These are phyloP conservation scores for Tephrocybe sp. DNA, from an alignment of 768 basidiomycete genomes.

Conservation along the genomic window DNA sequence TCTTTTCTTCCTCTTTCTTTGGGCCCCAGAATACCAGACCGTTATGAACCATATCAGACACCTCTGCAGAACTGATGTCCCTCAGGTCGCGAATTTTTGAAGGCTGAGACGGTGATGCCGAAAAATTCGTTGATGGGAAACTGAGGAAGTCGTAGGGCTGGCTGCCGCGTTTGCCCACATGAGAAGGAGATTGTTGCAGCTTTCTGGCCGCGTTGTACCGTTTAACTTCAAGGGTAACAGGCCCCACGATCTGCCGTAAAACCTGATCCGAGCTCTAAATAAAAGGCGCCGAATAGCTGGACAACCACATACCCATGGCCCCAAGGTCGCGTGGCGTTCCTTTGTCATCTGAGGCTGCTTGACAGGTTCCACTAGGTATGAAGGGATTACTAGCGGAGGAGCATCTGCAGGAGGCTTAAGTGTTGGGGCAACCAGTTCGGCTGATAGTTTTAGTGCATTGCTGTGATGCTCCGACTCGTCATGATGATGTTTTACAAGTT, in stretches of 20 bases:
- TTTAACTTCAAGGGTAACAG: slow-evolving; percentile 31
- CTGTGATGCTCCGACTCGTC: slow-evolving; percentile 36
- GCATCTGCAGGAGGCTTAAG: slow-evolving; percentile 32
- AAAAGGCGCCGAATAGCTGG: slow-evolving; percentile 2
- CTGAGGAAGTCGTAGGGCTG: slow-evolving; percentile 54
- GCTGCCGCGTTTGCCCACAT: slow-evolving; percentile 17
- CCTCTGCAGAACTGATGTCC: slow-evolving; percentile 46
- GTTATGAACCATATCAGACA: slow-evolving; percentile 45
- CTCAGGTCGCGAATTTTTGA: slow-evolving; percentile 39
- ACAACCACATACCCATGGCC: slow-evolving; percentile 45
- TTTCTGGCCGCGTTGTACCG: slow-evolving; percentile 42
- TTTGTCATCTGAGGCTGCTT: slow-evolving; percentile 44
- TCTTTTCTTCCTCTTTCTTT: slow-evolving; percentile 12
- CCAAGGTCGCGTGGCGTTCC: slow-evolving; percentile 50
- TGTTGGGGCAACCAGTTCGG: slow-evolving; percentile 30
- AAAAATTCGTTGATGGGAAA: slow-evolving; percentile 39
- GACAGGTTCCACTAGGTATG: slow-evolving; percentile 49
- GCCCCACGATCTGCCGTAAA: slow-evolving; percentile 25
- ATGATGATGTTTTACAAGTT: slow-evolving; percentile 55
- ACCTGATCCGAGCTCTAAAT: slow-evolving; percentile 16
- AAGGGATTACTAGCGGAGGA: slow-evolving; percentile 42
- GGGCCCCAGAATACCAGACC: slow-evolving; percentile 53
- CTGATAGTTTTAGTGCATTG: slow-evolving; percentile 32
- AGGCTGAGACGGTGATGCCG: slow-evolving; percentile 36
- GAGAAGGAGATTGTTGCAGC: slow-evolving; percentile 30